Base-by-base conservation (phyloP, 164 flowering plant species). In the Berberis vulgaris region DNA sequence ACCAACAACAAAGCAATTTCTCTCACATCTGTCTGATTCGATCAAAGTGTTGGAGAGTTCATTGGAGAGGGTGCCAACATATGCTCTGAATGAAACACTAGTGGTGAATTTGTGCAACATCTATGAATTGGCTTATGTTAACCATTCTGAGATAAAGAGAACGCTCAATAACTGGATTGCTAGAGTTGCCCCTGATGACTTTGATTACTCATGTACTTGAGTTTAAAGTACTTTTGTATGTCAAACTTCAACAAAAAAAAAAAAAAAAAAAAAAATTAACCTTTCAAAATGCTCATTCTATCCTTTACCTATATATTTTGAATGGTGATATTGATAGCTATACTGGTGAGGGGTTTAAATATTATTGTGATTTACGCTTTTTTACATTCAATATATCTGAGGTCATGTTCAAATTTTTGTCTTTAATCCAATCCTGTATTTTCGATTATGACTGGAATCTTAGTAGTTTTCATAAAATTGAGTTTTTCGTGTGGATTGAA, bases 41-140 rank as follows among this genome's bases (percentile, higher is more conserved):
- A 91, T 95, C 66, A 95, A 91, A 78, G 97, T 87, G 55, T 62
- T 95, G 84, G 97, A 95, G 79, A 86, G 69, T 69, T 83, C 88
- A 0, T 79, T 95, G 55, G 97, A 95, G 75, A 76, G 93, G 67
- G 84, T 83, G 10, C 99, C 97, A 0, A 86, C 97, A 0, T 80
- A 76, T 62, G 96, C 89, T 1, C 56, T 95, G 77, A 82, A 89
- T 64, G 99, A 95, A 79, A 86, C 94, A 0, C 52, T 95, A 26
- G 90, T 95, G 65, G 88, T 89, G 76, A 95, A 95, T 78, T 69
- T 95, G 77, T 95, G 97, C 63, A 91, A 97, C 64, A 95, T 95
- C 97, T 95, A 91, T 75, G 99, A 91, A 69, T 76, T 95, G 85
- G 99, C 99, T 7, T 89, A 79, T 78, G 96, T 95, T 59, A 89